Base-by-base conservation (phyloP, 495 filamentous ascomycete species). In the Neurospora hispaniola region DNA sequence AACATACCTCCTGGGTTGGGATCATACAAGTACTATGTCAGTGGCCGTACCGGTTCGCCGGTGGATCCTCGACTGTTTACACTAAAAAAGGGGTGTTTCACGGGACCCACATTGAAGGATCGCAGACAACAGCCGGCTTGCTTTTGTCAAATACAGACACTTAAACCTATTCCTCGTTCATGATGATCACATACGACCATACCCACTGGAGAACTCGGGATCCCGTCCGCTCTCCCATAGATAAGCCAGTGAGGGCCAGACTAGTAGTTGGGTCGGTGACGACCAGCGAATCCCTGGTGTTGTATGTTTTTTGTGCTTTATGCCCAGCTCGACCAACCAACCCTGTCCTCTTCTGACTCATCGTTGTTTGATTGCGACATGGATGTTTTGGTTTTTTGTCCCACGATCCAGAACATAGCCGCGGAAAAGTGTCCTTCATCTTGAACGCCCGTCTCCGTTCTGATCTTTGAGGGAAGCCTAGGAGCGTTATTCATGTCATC, bases 211-310 rank as follows among this genome's bases (percentile, higher is more conserved):
- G 71, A 80, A 81, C 76, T 81, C 82, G 83, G 83, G 80, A 82
- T 83, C 83, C 84, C 84, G 84, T 86, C 83, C 83, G 84, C 82
- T 85, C 84, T 82, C 79, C 82, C 82, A 38, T 38, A 38, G 35
- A 38, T 38, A 38, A 38, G 35, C 35, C 35, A 38, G 35, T 38
- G 35, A 38, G 35, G 35, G 35, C 35, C 35, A 38, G 35, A 38
- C 35, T 38, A 81, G 80, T 81, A 81, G 76, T 78, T 76, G 78
- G 77, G 78, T 81, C 77, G 78, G 72, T 76, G 70, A 76, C 76
- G 70, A 75, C 70, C 70, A 73, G 72, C 35, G 78, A 78, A 78
- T 78, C 73, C 78, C 75, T 69, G 75, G 78, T 80, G 78, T 79
- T 80, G 78, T 80, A 80, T 77, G 77, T 79, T 74, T 78, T 76